Conservation (phyloP, 768 basidiomycete species). For the Termitomyces sp. region DNA sequence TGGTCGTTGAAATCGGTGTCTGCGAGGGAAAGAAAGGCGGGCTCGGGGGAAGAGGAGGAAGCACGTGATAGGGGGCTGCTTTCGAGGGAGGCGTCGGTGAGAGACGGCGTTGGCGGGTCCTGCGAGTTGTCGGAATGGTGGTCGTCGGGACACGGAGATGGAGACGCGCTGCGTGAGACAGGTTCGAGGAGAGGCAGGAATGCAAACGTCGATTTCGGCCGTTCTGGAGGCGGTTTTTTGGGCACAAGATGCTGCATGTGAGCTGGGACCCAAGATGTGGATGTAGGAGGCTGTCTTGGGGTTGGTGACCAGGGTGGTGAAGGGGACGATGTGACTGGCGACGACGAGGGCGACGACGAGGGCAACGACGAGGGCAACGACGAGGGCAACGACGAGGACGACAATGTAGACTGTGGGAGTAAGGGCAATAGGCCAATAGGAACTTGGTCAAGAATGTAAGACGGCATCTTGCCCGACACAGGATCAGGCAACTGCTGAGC, state of each 20-base stretch:
- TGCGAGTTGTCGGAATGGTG: slow-evolving; percentile 19
- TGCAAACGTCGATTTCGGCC: slow-evolving; percentile 24
- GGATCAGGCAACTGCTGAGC: slow-evolving; percentile 46
- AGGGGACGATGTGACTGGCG: too few species aligned
- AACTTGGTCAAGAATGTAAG: slow-evolving; percentile 44
- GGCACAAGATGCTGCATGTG: slow-evolving; percentile 28
- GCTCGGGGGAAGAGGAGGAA: slow-evolving; percentile 26
- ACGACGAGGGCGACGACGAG: not conserved
- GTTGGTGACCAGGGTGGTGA: slow-evolving; percentile 1
- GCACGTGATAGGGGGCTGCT: slow-evolving; percentile 30
- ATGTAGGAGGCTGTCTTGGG: slow-evolving; percentile 3
- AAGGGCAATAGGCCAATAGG: slow-evolving; percentile 63
- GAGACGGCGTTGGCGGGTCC: slow-evolving; percentile 29
- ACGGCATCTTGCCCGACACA: slow-evolving; percentile 30
- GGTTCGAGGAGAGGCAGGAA: slow-evolving; percentile 34
- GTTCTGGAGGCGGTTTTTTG: slow-evolving; percentile 11
- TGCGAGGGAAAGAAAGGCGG: slow-evolving; percentile 22
- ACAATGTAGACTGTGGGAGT: slow-evolving; percentile 22
- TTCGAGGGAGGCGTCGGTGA: slow-evolving; percentile 30
- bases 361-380: too few species aligned
- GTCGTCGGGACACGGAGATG: not conserved
- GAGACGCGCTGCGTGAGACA: slow-evolving; percentile 16
- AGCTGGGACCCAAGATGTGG: slow-evolving; percentile 14
- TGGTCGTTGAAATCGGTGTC: not conserved
- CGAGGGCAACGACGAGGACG: slow-evolving; percentile 2